Percentiles rank a stretch among this genome's conserved stretches.
These are phyloP conservation scores for Ophiocordyceps sinensis DNA, from an alignment of 2,329 filamentous ascomycete genomes.

Conservation along the genomic window DNA sequence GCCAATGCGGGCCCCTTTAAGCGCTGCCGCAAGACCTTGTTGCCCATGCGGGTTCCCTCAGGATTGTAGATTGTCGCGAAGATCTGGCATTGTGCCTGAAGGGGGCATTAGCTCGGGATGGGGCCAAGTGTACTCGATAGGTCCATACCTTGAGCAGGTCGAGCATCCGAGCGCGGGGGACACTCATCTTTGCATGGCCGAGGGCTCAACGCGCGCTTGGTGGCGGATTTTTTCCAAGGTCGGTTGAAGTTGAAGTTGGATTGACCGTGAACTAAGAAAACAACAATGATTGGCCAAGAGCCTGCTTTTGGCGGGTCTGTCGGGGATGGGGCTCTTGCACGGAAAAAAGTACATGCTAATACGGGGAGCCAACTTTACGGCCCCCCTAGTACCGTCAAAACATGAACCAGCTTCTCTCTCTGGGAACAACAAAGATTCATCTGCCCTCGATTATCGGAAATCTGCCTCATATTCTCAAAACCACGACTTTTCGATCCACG, in stretches of 20 bases:
- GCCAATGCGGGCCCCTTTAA: constrained; percentile 70
- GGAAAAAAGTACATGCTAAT: too few species aligned
- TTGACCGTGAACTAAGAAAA: too few species aligned
- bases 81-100: constrained; percentile 74
- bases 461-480: too few species aligned
- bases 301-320: not conserved
- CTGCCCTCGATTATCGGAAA: too few species aligned
- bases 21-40: constrained; percentile 81
- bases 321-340: too few species aligned
- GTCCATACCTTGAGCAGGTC: constrained; percentile 66
- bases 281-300: constrained; percentile 4
- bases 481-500: too few species aligned
- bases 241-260: constrained; percentile 9
- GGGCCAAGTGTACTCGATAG: not conserved
- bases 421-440: too few species aligned
- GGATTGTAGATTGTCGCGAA: constrained; percentile 91
- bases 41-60: constrained; percentile 64
- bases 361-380: too few species aligned
- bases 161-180: constrained; percentile 45
- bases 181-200: constrained; percentile 38
- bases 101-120: constrained; percentile 8
- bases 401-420: too few species aligned
- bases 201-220: constrained; percentile 7
- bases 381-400: too few species aligned
- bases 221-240: constrained; percentile 11